phyloP scores from a whole-genome alignment of 352 stramenopile species.

The Globisporangium middletonii region DNA sequence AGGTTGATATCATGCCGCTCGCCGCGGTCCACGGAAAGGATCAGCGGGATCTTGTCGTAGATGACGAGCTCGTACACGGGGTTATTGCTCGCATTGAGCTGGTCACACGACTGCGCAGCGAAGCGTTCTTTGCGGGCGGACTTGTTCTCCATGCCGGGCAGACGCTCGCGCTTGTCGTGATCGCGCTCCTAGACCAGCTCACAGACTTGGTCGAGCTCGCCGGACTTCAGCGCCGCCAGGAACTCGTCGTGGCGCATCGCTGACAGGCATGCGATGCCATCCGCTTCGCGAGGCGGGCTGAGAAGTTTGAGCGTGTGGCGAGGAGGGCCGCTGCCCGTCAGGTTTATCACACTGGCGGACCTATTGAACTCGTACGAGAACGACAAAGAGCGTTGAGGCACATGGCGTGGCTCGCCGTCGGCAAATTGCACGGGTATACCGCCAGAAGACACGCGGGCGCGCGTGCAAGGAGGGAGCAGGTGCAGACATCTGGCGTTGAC shows the following conservation, averaged over 20 bases:
- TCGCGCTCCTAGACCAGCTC: conserved; percentile 1
- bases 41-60: conserved; percentile 12
- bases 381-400: conserved; percentile 6
- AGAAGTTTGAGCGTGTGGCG: conserved; percentile 4
- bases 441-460: background rate
- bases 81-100: conserved; percentile 5
- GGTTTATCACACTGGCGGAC: background rate
- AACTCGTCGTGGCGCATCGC: background rate
- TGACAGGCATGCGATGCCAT: background rate
- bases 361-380: conserved; percentile 18
- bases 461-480: background rate
- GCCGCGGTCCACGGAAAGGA: conserved; percentile 11
- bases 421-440: background rate
- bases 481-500: background rate
- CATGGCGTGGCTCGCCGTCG: conserved; percentile 6
- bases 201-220: conserved; percentile 21
- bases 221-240: conserved; percentile 15
- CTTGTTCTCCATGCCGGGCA: conserved; percentile 8
- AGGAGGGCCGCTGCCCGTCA: conserved; percentile 15
- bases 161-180: background rate
- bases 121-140: conserved; percentile 12
- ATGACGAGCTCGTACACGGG: conserved; percentile 9
- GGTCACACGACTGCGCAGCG: conserved; percentile 11
- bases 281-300: background rate
- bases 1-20: conserved; percentile 24